Conservation (phyloP, 176 grass and related monocot species). For the Avena insularis region DNA sequence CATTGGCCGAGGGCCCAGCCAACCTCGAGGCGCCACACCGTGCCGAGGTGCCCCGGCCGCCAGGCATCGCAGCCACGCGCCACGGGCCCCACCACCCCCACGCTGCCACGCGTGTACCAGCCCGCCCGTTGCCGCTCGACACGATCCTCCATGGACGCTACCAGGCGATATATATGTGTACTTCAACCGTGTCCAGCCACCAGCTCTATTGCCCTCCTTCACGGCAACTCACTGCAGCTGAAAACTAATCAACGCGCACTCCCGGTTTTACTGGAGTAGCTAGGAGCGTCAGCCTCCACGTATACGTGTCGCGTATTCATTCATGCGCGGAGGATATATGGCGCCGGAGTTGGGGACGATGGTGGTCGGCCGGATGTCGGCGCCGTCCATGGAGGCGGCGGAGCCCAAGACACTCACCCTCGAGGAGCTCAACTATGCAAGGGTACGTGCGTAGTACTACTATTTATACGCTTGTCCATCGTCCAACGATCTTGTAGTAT, state of each 20-base stretch:
- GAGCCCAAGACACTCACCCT: slow-evolving; percentile 9
- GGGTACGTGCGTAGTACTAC: not conserved
- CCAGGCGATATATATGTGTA: not conserved
- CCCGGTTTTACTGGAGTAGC: not conserved
- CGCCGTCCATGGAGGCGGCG: not conserved
- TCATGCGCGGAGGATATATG: not conserved
- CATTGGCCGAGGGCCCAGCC: not conserved
- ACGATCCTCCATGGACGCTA: not conserved
- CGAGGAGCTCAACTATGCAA: not conserved
- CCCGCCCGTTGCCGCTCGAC: not conserved
- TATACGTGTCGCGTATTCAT: not conserved
- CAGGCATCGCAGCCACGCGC: not conserved
- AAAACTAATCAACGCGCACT: not conserved
- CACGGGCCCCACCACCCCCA: not conserved
- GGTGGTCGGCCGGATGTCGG: not conserved
- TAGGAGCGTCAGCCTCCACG: not conserved
- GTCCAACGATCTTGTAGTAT: too few species aligned
- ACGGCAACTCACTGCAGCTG: not conserved
- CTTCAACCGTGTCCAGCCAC: not conserved
- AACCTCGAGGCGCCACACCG: not conserved
- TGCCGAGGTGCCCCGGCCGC: not conserved
- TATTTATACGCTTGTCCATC: not conserved
- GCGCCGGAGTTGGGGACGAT: not conserved
- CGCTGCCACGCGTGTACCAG: not conserved
- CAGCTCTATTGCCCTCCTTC: not conserved